A percentile compares a stretch with the other conserved stretches of the same genome.
Conservation (phyloP, 2,329 filamentous ascomycete genomes). For the Aspergillus persii region DNA sequence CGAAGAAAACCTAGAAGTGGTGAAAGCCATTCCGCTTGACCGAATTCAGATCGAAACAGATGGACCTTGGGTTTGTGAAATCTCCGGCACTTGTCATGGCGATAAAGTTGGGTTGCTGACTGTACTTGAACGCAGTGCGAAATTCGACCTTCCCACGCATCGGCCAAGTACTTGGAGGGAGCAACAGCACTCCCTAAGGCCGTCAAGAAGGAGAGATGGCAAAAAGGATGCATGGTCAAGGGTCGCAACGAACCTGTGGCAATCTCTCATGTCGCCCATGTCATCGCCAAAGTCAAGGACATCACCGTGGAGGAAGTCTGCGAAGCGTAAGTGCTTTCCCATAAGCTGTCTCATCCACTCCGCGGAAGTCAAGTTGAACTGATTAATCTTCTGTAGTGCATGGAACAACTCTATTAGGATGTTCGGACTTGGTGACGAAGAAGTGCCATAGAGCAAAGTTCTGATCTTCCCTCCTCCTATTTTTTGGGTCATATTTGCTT, state of each 20-base stretch:
- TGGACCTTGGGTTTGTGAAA: constrained; percentile 68
- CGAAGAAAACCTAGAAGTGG: constrained; percentile 81
- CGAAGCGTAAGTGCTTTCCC: constrained; percentile 60
- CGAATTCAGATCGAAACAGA: constrained; percentile 93
- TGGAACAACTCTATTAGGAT: constrained; percentile 80
- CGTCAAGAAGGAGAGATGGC: constrained; percentile 96
- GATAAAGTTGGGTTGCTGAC: neutral
- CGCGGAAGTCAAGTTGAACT: constrained; percentile 15
- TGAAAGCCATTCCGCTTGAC: constrained; percentile 73
- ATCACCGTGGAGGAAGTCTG: constrained; percentile 77
- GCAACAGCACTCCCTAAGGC: constrained; percentile 72
- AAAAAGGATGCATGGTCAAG: constrained; percentile 84
- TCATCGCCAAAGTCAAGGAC: constrained; percentile 82
- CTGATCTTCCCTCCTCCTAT: neutral
- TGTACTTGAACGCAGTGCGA: constrained; percentile 63
- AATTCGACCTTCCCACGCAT: constrained; percentile 83
- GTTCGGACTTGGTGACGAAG: constrained; percentile 65
- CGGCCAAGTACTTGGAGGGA: constrained; percentile 69
- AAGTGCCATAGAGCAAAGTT: constrained; percentile 9
- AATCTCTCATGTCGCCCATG: constrained; percentile 82
- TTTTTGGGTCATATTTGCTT: neutral
- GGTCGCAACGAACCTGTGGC: constrained; percentile 89
- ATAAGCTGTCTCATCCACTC: neutral
- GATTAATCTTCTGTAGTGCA: constrained; percentile 45
- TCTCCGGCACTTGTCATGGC: neutral